A percentile compares a stretch with the other conserved stretches of the same genome.
Evolutionary conservation across 2,329 filamentous ascomycete species (phyloP).

Genomic region (Clonostachys rosea): DNA sequence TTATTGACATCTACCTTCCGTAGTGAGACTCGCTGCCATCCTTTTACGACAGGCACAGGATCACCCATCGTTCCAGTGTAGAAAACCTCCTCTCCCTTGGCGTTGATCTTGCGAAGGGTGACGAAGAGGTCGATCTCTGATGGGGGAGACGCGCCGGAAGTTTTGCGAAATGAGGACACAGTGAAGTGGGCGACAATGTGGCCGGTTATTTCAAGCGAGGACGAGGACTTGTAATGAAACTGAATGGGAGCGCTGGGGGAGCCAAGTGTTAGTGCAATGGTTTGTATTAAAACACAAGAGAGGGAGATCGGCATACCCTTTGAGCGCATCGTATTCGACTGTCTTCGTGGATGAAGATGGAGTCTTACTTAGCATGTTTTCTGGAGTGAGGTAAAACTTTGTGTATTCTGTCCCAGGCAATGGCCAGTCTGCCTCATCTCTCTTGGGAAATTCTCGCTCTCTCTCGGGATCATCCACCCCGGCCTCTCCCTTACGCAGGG

Average conservation of each 20-base stretch:
- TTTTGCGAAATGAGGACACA: slow-evolving; percentile 34
- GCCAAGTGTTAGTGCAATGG: too few relatives aligned
- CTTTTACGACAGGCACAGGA: slow-evolving; percentile 57
- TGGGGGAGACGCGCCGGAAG: slow-evolving; percentile 42
- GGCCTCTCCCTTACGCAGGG: slow-evolving; percentile 61
- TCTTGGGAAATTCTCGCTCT: slow-evolving; percentile 49
- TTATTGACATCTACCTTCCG: slow-evolving; percentile 34
- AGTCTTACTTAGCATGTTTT: too few relatives aligned
- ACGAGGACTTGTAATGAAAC: too few relatives aligned
- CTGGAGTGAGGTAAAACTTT: slow-evolving; percentile 48
- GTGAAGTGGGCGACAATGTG: slow-evolving; percentile 61
- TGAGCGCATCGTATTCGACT: too few relatives aligned
- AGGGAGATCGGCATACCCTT: too few relatives aligned
- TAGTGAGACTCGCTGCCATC: slow-evolving; percentile 55
- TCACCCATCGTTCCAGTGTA: slow-evolving; percentile 65
- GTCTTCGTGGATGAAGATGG: too few relatives aligned
- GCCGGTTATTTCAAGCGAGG: slow-evolving; percentile 55
- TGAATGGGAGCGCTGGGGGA: too few relatives aligned
- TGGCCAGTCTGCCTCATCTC: slow-evolving; percentile 62
- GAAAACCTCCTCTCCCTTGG: slow-evolving; percentile 49
- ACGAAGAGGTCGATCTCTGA: slow-evolving; percentile 61
- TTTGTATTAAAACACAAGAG: too few relatives aligned
- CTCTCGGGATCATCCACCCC: slow-evolving; percentile 60
- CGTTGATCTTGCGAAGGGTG: slow-evolving; percentile 54
- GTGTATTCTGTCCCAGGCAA: slow-evolving; percentile 61